Evolutionary conservation across 352 stramenopile genomes (phyloP), one percentile per base, ranked within the genome.

Genomic region (Salisapilia sapeloensis): DNA sequence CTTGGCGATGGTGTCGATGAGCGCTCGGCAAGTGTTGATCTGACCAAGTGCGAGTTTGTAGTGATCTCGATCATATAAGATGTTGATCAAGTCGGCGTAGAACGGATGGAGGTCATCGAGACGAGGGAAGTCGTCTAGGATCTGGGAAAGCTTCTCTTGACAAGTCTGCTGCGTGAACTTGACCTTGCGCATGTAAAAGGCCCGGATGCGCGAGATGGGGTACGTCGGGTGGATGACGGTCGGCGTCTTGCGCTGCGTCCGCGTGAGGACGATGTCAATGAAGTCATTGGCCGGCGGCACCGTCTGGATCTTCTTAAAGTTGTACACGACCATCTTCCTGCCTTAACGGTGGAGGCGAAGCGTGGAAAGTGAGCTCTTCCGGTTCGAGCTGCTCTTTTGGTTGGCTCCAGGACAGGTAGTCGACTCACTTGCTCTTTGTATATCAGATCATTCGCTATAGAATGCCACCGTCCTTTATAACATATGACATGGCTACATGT

Each of bases 161-260:
- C 96, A 98, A 25, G 91, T 99, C 67, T 99, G 92, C 69, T 99
- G 93, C 42, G 95, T 99, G 72, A 99, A 99, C 63, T 99, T 99
- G 56, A 99, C 94, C 75, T 99, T 99, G 57, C 94, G 76, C 94
- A 99, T 99, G 80, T 89, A 89, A 42, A 84, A 91, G 28, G 75
- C 67, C 35, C 64, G 69, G 69, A 99, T 99, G 46, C 95, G 77
- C 22, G 79, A 95, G 60, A 99, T 99, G 50, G 65, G 59, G 40
- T 93, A 95, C 5, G 94, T 96, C 16, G 94, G 95, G 62, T 99
- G 95, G 56, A 99, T 94, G 12, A 99, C 94, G 24, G 96, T 99
- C 19, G 96, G 95, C 32, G 95, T 99, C 69, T 97, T 96, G 50
- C 96, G 79, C 71, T 99, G 94, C 28, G 95, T 99, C 44, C 93